Conservation (phyloP, 768 basidiomycete genomes). For the Mycena polygramma region DNA sequence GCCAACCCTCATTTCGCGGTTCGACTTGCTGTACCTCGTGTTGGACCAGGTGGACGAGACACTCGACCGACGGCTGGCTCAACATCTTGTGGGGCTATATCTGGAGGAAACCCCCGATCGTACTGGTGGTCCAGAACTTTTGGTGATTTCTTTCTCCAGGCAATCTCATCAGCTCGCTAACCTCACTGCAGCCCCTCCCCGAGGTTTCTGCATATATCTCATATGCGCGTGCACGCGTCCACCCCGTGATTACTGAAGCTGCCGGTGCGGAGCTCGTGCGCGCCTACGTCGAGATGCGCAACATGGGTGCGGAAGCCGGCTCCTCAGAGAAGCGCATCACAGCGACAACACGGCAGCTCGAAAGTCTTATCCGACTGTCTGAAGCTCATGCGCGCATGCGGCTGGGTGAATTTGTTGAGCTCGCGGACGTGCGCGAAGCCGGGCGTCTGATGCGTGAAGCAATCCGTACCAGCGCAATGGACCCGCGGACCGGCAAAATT, state of each 20-base stretch:
- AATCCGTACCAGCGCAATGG: conserved; percentile 94
- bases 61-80: conserved; percentile 87
- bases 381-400: conserved; percentile 99
- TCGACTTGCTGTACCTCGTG: conserved; percentile 96
- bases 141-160: conserved; percentile 65
- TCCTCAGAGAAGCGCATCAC: conserved; percentile 95
- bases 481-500: conserved; percentile 96
- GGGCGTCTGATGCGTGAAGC: conserved; percentile 97
- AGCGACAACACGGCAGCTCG: conserved; percentile 96
- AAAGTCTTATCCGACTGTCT: conserved; percentile 95
- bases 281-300: conserved; percentile 94
- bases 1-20: conserved; percentile 97
- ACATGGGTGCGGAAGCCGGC: conserved; percentile 90
- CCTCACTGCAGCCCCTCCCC: conserved; percentile 76
- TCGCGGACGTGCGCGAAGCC: conserved; percentile 91
- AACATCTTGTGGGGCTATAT: conserved; percentile 93
- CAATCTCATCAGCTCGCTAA: conserved; percentile 1
- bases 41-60: conserved; percentile 94
- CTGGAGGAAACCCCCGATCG: conserved; percentile 88
- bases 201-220: conserved; percentile 95
- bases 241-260: conserved; percentile 88
- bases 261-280: conserved; percentile 88
- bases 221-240: conserved; percentile 87
- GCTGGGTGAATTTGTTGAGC: conserved; percentile 87
- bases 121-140: conserved; percentile 71